phyloP scores from a whole-genome alignment of 2,329 filamentous ascomycete genomes.

The Coniochaeta pulveracea region DNA sequence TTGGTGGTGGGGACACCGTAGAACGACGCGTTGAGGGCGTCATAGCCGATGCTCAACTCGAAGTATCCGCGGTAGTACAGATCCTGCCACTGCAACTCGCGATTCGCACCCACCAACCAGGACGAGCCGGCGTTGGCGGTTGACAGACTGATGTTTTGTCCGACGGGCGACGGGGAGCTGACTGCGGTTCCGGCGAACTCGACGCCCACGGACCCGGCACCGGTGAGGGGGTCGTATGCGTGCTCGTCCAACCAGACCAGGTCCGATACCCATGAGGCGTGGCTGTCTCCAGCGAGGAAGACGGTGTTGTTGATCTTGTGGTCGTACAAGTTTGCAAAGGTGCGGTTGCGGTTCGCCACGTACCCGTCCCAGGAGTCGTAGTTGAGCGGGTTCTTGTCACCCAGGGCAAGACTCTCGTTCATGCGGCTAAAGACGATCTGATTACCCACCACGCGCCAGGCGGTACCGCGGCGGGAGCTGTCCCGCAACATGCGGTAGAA shows the following conservation, averaged over 20 bases:
- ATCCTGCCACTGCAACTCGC: constrained; percentile 62
- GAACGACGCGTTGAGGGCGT: constrained; percentile 49
- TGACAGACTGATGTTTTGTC: constrained; percentile 43
- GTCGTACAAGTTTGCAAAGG: constrained; percentile 52
- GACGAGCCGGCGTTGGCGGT: constrained; percentile 34
- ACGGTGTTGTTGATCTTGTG: constrained; percentile 64
- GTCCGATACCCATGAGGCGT: constrained; percentile 52
- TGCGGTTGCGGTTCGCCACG: constrained; percentile 58
- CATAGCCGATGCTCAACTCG: constrained; percentile 45
- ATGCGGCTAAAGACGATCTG: constrained; percentile 51
- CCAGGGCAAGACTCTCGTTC: constrained; percentile 18
- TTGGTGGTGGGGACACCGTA: constrained; percentile 51
- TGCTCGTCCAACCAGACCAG: constrained; percentile 45
- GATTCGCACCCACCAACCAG: constrained; percentile 37
- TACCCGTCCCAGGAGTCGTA: constrained; percentile 49
- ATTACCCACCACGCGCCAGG: constrained; percentile 61
- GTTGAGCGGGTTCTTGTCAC: constrained; percentile 18
- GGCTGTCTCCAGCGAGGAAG: constrained; percentile 60
- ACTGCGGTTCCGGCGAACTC: constrained; percentile 60
- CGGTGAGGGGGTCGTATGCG: constrained; percentile 40
- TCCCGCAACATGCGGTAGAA: constrained; percentile 49
- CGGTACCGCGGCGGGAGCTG: constrained; percentile 51
- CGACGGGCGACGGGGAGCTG: constrained; percentile 44
- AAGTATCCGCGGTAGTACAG: constrained; percentile 66
- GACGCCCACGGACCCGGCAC: constrained; percentile 45